Evolutionary conservation across 345 rosid species (phyloP).

Genomic region (Sisymbrium altissimum): DNA sequence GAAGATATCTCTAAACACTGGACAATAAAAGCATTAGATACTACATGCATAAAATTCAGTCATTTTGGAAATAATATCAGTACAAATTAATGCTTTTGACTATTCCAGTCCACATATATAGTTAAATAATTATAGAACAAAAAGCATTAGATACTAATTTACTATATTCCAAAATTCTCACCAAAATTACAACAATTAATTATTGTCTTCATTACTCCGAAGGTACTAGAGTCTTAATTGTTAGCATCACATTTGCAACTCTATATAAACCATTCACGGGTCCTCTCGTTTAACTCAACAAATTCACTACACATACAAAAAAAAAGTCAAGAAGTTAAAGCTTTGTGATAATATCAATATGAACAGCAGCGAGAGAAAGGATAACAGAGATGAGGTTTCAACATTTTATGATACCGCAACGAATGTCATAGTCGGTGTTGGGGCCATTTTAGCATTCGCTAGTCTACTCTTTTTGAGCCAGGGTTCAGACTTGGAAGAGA

Average conservation of each 20-base stretch:
- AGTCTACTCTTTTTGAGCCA: neutral
- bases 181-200: neutral
- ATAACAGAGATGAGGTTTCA: neutral
- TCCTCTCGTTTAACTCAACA: neutral
- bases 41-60: neutral
- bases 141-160: neutral
- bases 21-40: neutral
- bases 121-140: neutral
- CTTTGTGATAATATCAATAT: neutral
- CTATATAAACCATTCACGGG: slow-evolving; percentile 5
- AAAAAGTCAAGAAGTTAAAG: neutral
- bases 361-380: neutral
- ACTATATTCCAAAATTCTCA: neutral
- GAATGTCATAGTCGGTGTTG: neutral
- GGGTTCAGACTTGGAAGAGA: neutral
- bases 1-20: too few relatives aligned
- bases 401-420: neutral
- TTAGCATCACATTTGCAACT: neutral
- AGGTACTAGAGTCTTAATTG: neutral
- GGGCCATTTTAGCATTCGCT: neutral
- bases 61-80: too few relatives aligned
- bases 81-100: neutral
- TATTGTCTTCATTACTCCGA: neutral
- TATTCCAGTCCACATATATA: neutral
- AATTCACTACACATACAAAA: neutral